Percentiles rank a stretch among this genome's conserved stretches.
phyloP scores from a whole-genome alignment of 2,329 filamentous ascomycete species.

The Proliferodiscus dingleyae region DNA sequence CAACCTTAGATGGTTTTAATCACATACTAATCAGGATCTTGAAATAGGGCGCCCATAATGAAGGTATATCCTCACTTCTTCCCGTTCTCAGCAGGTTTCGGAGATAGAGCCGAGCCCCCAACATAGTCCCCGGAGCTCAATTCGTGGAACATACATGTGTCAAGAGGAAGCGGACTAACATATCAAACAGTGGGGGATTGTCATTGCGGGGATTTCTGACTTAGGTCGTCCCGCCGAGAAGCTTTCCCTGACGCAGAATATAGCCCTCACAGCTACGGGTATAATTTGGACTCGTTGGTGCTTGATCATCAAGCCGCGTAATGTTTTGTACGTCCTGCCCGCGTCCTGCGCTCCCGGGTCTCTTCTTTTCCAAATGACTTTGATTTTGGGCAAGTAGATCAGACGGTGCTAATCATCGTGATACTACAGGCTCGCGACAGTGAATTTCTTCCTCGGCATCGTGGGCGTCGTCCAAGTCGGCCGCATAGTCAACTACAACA shows the following conservation, averaged over 20 bases:
- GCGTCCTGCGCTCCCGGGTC: not conserved
- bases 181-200: slow-evolving; percentile 72
- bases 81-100: not conserved
- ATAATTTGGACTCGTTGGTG: slow-evolving; percentile 99
- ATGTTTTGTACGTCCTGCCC: slow-evolving; percentile 64
- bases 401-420: too few relatives aligned
- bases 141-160: not conserved
- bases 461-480: slow-evolving; percentile 79
- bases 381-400: too few relatives aligned
- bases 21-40: slow-evolving; percentile 14
- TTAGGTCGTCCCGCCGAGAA: slow-evolving; percentile 86
- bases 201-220: slow-evolving; percentile 87
- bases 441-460: slow-evolving; percentile 95
- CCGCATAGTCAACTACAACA: slow-evolving; percentile 67
- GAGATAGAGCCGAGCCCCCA: not conserved
- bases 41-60: slow-evolving; percentile 82
- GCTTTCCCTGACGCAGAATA: slow-evolving; percentile 90
- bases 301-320: slow-evolving; percentile 90
- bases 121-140: not conserved
- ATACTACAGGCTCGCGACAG: slow-evolving; percentile 71
- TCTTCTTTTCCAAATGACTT: slow-evolving; percentile 2
- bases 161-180: not conserved
- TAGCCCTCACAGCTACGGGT: slow-evolving; percentile 82
- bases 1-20: too few relatives aligned
- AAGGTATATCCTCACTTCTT: slow-evolving; percentile 47